Conservation (phyloP, 257 asterid genomes). For the Jasminum sambac region DNA sequence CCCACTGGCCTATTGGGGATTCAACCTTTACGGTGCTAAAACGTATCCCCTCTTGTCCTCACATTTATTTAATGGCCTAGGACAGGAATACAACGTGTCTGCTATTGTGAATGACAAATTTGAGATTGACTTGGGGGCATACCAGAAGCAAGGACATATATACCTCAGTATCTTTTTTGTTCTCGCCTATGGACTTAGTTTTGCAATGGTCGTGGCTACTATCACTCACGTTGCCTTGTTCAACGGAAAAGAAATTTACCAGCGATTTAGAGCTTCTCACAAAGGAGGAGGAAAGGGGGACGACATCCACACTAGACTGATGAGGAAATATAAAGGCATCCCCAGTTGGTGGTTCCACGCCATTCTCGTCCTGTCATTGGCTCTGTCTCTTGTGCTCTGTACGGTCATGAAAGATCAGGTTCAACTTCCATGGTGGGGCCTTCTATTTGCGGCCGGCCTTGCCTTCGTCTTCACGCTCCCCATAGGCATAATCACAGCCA, state of each 20-base stretch:
- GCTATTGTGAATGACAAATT: conserved; percentile 59
- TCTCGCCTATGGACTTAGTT: conserved; percentile 56
- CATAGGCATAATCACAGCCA: conserved; percentile 66
- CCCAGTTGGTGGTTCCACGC: conserved; percentile 75
- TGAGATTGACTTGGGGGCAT: conserved; percentile 49
- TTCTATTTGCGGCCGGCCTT: conserved; percentile 41
- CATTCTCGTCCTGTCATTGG: conserved; percentile 40
- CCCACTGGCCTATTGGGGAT: conserved; percentile 63
- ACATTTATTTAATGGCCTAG: conserved; percentile 32
- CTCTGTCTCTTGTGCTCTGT: conserved; percentile 51
- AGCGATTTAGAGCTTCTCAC: conserved; percentile 31
- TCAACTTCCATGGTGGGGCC: conserved; percentile 91
- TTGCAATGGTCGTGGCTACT: conserved; percentile 64
- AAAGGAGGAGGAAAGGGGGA: conserved; percentile 47
- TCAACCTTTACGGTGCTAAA: conserved; percentile 53
- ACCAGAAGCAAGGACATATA: conserved; percentile 43
- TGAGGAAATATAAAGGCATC: conserved; percentile 62
- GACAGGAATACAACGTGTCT: conserved; percentile 45
- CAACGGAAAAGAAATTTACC: conserved; percentile 63
- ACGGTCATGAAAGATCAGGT: conserved; percentile 57
- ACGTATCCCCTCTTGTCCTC: conserved; percentile 60
- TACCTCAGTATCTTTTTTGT: conserved; percentile 55
- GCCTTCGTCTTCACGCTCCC: conserved; percentile 69
- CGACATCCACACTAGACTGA: conserved; percentile 69
- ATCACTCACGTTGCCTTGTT: conserved; percentile 65